A percentile compares a stretch with the other conserved stretches of the same genome.
Conservation (phyloP, 1,284 basidiomycete genomes). For the Acaromyces ingoldii region DNA sequence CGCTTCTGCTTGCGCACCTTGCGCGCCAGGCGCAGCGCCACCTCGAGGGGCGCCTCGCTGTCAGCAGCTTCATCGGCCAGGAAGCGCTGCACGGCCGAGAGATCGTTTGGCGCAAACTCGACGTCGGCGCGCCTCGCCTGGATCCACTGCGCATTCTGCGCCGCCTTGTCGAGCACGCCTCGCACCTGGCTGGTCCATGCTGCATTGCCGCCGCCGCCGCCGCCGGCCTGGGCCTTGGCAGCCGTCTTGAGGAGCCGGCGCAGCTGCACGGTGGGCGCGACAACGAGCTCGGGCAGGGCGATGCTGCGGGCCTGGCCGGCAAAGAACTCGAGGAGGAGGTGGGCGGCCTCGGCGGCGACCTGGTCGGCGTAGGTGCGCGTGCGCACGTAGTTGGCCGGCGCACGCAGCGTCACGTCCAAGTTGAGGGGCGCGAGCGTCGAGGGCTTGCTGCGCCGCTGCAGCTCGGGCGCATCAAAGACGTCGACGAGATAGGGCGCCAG, state of each 20-base stretch:
- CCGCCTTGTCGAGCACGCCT: conserved; percentile 38
- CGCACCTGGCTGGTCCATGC: background rate
- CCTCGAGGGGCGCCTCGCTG: conserved; percentile 42
- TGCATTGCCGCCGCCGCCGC: background rate
- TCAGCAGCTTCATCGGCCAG: conserved; percentile 15
- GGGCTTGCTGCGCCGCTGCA: conserved; percentile 74
- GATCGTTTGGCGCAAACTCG: conserved; percentile 45
- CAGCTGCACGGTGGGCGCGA: conserved; percentile 68
- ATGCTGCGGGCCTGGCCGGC: conserved; percentile 59
- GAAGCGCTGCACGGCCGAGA: conserved; percentile 18
- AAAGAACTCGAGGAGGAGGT: conserved; percentile 69
- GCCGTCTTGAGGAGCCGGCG: conserved; percentile 36
- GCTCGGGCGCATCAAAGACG: conserved; percentile 71
- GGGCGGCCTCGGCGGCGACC: conserved; percentile 74
- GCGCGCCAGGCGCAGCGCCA: conserved; percentile 35
- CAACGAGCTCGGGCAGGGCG: conserved; percentile 85
- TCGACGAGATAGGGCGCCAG: conserved; percentile 79
- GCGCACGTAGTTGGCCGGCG: conserved; percentile 80
- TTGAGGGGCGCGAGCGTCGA: conserved; percentile 87
- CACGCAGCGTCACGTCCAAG: conserved; percentile 78
- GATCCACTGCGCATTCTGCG: conserved; percentile 36
- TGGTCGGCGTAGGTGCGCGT: conserved; percentile 82
- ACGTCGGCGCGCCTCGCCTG: conserved; percentile 29
- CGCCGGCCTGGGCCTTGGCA: conserved; percentile 15
- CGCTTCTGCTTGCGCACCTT: conserved; percentile 48